Percentiles rank a stretch among this genome's conserved stretches.
These are phyloP conservation scores for Malassezia sympodialis DNA, from an alignment of 1,284 basidiomycete genomes.

Conservation along the genomic window DNA sequence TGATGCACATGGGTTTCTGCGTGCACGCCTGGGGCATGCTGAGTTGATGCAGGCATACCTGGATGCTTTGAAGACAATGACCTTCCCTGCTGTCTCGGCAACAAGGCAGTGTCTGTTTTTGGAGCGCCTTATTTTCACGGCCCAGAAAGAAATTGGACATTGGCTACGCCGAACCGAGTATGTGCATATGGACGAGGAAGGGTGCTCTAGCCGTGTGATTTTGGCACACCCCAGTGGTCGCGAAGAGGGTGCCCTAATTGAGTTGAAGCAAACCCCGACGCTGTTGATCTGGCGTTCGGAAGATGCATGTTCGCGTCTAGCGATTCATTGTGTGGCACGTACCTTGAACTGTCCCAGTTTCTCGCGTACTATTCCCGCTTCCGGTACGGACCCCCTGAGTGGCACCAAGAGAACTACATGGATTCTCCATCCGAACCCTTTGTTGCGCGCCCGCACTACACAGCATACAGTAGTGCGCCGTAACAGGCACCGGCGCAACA, in stretches of 20 bases:
- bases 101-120: slow-evolving; percentile 1
- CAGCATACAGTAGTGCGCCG: slow-evolving; percentile 6
- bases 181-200: slow-evolving; percentile 1
- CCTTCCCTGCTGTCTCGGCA: background rate
- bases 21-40: background rate
- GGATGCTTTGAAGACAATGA: background rate
- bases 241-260: slow-evolving; percentile 9
- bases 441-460: slow-evolving; percentile 17
- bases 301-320: slow-evolving; percentile 28
- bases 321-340: slow-evolving; percentile 39
- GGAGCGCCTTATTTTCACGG: slow-evolving; percentile 26
- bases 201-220: background rate
- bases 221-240: background rate
- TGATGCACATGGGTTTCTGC: slow-evolving; percentile 31
- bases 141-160: slow-evolving; percentile 20
- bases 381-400: slow-evolving; percentile 1
- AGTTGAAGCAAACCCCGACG: slow-evolving; percentile 32
- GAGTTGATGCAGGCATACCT: background rate
- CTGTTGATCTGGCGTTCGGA: slow-evolving; percentile 30
- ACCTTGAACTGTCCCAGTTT: slow-evolving; percentile 29
- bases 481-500: slow-evolving; percentile 3
- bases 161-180: slow-evolving; percentile 26
- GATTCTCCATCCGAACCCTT: slow-evolving; percentile 35
- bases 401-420: slow-evolving; percentile 23
- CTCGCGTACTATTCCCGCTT: slow-evolving; percentile 9